Percentiles rank a stretch among this genome's conserved stretches.
phyloP scores from a whole-genome alignment of 176 grass and related monocot genomes.

The Lolium rigidum region DNA sequence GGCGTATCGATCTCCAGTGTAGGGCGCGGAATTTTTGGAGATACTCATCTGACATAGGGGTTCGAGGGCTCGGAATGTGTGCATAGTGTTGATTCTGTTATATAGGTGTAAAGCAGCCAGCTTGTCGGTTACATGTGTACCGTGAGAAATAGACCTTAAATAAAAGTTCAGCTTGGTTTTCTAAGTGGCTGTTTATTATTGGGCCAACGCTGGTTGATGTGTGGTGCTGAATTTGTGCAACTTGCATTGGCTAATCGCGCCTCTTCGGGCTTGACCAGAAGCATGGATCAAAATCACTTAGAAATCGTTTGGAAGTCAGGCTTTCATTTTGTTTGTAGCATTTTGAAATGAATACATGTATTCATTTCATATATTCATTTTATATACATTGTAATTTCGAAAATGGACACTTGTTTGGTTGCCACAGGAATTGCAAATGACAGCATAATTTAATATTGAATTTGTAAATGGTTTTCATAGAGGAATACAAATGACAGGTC shows the following conservation, averaged over 20 bases:
- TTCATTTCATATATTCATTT: no score
- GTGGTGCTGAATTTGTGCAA: not conserved
- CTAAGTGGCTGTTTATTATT: not conserved
- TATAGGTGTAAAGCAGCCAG: slow-evolving; percentile 44
- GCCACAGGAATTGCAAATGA: no score
- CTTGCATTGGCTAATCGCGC: slow-evolving; percentile 47
- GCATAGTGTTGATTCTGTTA: slow-evolving; percentile 38
- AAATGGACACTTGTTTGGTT: no score
- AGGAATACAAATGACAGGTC: no score
- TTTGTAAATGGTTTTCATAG: no score
- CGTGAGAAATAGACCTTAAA: slow-evolving; percentile 37
- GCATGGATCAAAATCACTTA: no score
- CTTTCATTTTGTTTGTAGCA: no score
- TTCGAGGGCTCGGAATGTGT: slow-evolving; percentile 46
- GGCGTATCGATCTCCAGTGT: slow-evolving; percentile 30
- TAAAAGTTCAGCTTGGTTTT: slow-evolving; percentile 35
- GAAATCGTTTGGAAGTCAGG: no score
- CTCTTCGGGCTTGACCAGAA: not conserved
- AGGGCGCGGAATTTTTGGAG: slow-evolving; percentile 46
- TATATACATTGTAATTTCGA: no score
- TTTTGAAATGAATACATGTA: no score
- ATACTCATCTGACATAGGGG: slow-evolving; percentile 49
- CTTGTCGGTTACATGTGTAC: slow-evolving; percentile 46
- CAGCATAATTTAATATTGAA: no score
- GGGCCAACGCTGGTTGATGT: not conserved